Base-by-base conservation (phyloP, 352 stramenopile genomes). In the Pythium chondricola region DNA sequence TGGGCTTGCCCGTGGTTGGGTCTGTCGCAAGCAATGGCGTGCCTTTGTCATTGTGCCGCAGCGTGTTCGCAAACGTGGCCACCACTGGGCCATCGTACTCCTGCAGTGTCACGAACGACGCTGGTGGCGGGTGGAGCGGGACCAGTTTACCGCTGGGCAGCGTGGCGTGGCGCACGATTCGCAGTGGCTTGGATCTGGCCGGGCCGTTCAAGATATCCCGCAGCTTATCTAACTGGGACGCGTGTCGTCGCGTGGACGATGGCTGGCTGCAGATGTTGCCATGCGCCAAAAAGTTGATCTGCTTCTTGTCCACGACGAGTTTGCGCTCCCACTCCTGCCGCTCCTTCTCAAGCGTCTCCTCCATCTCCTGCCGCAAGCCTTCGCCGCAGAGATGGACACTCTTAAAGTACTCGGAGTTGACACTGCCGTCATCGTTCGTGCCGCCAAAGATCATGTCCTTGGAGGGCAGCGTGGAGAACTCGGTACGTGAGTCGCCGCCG, bases 361-460 rank as follows among this genome's bases (percentile, higher is more conserved):
- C 70, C 66, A 88, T 88, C 40, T 93, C 81, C 18, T 65, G 58
- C 25, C 72, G 74, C 17, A 92, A 63, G 0, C 74, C 79, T 26
- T 95, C 84, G 22, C 85, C 84, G 25, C 76, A 86, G 17, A 96
- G 56, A 51, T 96, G 87, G 2, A 96, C 87, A 37, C 75, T 92
- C 14, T 68, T 61, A 37, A 95, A 95, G 55, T 91, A 95, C 21
- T 90, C 71, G 0, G 49, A 18, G 38, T 95, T 87, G 7, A 65
- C 61, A 0, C 54, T 76, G 10, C 69, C 80, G 51, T 87, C 79
- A 5, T 61, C 66, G 46, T 96, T 83, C 16, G 85, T 87, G 21
- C 83, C 84, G 14, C 87, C 87, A 48, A 97, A 97, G 17, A 95
- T 37, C 58, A 85, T 68, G 46, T 89, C 69, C 49, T 95, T 96